Conservation (phyloP, 768 basidiomycete genomes). For the Tylopilus vinaceipallidus region DNA sequence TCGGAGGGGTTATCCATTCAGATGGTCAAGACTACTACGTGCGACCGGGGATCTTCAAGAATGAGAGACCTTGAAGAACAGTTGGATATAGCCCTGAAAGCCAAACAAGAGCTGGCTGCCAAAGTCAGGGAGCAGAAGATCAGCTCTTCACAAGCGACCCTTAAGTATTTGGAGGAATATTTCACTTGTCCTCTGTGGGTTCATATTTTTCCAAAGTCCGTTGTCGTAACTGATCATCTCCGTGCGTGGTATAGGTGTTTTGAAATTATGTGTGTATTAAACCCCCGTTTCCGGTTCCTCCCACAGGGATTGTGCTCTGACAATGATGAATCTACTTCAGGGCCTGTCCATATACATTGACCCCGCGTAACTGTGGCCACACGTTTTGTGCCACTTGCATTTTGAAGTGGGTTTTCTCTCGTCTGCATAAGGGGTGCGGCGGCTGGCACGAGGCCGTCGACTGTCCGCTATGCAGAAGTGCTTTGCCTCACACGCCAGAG, state of each 20-base stretch:
- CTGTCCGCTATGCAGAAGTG: slow-evolving; percentile 64
- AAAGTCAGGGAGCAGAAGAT: slow-evolving; percentile 42
- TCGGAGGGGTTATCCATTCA: neutral
- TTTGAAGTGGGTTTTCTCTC: slow-evolving; percentile 67
- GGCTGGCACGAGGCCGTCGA: slow-evolving; percentile 67
- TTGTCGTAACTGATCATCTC: slow-evolving; percentile 12
- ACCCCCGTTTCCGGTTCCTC: neutral
- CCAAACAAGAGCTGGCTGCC: slow-evolving; percentile 41
- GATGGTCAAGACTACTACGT: slow-evolving; percentile 2
- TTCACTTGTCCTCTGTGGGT: slow-evolving; percentile 66
- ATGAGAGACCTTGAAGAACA: slow-evolving; percentile 47
- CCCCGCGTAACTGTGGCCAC: slow-evolving; percentile 59
- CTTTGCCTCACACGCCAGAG: slow-evolving; percentile 52
- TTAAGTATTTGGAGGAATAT: slow-evolving; percentile 57
- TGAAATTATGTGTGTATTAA: slow-evolving; percentile 47
- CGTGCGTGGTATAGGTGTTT: slow-evolving; percentile 47
- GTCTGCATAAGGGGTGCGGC: slow-evolving; percentile 59
- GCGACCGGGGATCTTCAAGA: slow-evolving; percentile 34
- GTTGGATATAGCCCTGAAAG: slow-evolving; percentile 35
- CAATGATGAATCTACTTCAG: slow-evolving; percentile 13
- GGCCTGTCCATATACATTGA: slow-evolving; percentile 56
- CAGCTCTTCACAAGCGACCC: slow-evolving; percentile 29
- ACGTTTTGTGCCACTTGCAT: slow-evolving; percentile 68
- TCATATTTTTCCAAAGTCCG: slow-evolving; percentile 1
- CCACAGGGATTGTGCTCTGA: neutral